Evolutionary conservation across 2,329 filamentous ascomycete genomes (phyloP), one percentile per base, ranked within the genome.

Genomic region (Fusarium staphyleae): DNA sequence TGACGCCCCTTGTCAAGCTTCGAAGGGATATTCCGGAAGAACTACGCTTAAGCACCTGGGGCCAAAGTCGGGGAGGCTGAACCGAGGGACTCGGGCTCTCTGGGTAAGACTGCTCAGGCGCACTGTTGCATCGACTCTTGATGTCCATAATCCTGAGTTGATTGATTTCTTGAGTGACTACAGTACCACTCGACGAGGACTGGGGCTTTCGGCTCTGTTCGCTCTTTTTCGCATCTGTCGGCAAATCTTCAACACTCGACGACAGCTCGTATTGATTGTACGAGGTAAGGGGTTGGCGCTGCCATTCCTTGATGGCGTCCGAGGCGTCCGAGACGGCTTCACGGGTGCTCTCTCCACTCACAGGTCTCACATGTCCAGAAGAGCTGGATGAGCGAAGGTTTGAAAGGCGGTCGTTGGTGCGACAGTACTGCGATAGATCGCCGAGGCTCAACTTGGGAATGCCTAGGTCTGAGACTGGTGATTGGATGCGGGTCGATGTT

Each of bases 311-410:
- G 22, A 66, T 60, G 15, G 60, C 58, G 5, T 63, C 55, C 26
- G 55, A 57, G 19, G 69, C 62, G 33, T 73, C 69, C 11, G 59
- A 47, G 19, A 66, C 57, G 10, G 52, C 55, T 16, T 69, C 60
- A 1, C 61, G 43, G 4, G 50, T 43, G 15, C 56, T 66, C n/a
- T 50, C 57, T 30, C 52, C 52, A 14, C 46, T 52, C 15, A 49
- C 55, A 29, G 8, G 28, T 30, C 30, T 37, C 13, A 55, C 54
- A 10, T 43, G 43, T 8, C 41, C 47, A 16, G 62, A 56, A 6
- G 66, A 66, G 2, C 54, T 57, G 5, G 72, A 69, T 13, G 72
- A 72, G 8, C 61, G 55, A 15, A 74, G 65, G 16, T 66, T 66
- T 0, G 69, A 71, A 4, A 72, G 55, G 3, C 64, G 54, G 46